Percentiles rank a stretch among this genome's conserved stretches.
Conservation (phyloP, 495 filamentous ascomycete genomes). For the Trichocladium uniseriatum region DNA sequence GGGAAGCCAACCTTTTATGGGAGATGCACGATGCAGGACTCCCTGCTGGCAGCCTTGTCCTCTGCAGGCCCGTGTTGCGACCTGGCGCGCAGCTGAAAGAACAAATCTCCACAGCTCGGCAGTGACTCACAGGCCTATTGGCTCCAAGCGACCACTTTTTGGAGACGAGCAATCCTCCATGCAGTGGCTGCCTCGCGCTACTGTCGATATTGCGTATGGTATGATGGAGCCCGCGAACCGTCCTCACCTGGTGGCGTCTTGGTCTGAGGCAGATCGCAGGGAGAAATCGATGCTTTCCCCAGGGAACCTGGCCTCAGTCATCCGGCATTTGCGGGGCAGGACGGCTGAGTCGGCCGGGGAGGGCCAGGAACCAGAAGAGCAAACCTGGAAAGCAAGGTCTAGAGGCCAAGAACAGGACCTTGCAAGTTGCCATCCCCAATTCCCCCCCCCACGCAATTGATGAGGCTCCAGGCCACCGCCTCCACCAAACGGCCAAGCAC, state of each 20-base stretch:
- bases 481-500: background rate
- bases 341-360: background rate
- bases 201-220: background rate
- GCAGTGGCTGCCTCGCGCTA: constrained; percentile 6
- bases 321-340: background rate
- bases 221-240: background rate
- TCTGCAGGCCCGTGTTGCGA: background rate
- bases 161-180: background rate
- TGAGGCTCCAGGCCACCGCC: background rate
- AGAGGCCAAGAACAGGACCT: too few relatives aligned
- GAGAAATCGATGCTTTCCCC: background rate
- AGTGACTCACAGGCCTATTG: constrained; percentile 16
- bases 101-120: constrained; percentile 13
- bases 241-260: background rate
- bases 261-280: background rate
- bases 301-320: background rate
- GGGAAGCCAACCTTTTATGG: background rate
- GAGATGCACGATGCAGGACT: background rate
- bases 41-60: too few relatives aligned
- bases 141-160: background rate
- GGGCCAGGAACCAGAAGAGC: background rate
- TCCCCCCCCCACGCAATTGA: background rate
- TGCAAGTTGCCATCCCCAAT: too few relatives aligned
- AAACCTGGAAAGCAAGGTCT: too few relatives aligned
- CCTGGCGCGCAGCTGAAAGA: background rate